Conservation (phyloP, 1,139 yeast species). For the Protomyces inundatus region DNA sequence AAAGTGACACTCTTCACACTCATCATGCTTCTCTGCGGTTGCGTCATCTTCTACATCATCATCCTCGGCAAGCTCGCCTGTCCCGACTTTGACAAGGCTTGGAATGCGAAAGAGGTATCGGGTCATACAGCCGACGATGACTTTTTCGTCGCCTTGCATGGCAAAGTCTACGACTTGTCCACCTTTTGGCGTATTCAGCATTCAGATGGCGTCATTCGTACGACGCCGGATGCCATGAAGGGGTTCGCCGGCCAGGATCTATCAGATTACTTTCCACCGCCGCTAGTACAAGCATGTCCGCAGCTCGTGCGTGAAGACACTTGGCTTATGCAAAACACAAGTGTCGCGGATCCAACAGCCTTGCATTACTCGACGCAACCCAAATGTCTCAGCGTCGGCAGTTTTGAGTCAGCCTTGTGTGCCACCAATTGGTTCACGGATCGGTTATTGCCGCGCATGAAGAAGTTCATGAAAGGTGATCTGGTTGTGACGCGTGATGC, state of each 20-base stretch:
- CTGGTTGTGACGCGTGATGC: slow-evolving; percentile 38
- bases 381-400: slow-evolving; percentile 30
- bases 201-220: slow-evolving; percentile 39
- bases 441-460: slow-evolving; percentile 39
- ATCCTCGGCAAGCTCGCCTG: slow-evolving; percentile 41
- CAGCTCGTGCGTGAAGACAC: slow-evolving; percentile 39
- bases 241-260: slow-evolving; percentile 42
- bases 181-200: slow-evolving; percentile 43
- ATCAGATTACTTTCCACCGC: slow-evolving; percentile 43
- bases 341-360: slow-evolving; percentile 36
- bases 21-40: slow-evolving; percentile 39
- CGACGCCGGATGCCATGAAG: slow-evolving; percentile 39
- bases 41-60: slow-evolving; percentile 43
- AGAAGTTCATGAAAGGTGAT: slow-evolving; percentile 41
- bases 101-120: slow-evolving; percentile 40
- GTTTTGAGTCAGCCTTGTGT: slow-evolving; percentile 37
- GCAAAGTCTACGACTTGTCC: slow-evolving; percentile 43
- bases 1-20: slow-evolving; percentile 40
- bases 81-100: slow-evolving; percentile 43
- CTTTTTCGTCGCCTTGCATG: slow-evolving; percentile 42
- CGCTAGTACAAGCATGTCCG: slow-evolving; percentile 42
- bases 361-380: slow-evolving; percentile 39
- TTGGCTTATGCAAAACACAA: slow-evolving; percentile 36
- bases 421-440: slow-evolving; percentile 41
- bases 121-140: slow-evolving; percentile 41